Conservation (phyloP, 139 green algal species). For the Chlorella sp. region DNA sequence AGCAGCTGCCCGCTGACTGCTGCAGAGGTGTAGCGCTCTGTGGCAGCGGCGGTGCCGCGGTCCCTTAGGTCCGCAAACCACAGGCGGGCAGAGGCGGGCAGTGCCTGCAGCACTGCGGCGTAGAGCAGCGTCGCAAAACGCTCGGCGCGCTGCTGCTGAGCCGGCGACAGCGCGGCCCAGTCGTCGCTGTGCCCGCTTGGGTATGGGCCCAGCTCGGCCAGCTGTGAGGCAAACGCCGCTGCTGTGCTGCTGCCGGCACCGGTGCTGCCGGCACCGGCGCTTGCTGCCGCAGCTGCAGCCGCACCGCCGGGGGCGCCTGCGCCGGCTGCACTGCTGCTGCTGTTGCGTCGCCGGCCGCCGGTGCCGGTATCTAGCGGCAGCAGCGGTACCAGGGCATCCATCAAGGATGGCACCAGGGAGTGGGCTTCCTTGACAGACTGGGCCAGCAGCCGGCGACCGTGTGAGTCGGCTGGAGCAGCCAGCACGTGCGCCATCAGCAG, state of each 20-base stretch:
- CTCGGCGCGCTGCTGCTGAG: not conserved
- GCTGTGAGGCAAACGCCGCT: not conserved
- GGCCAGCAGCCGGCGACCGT: constrained; percentile 26
- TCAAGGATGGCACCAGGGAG: constrained; percentile 37
- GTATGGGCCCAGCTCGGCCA: not conserved
- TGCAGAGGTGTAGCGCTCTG: constrained; percentile 86
- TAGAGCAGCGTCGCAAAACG: constrained; percentile 61
- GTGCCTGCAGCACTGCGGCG: constrained; percentile 41
- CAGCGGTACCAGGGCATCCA: constrained; percentile 34
- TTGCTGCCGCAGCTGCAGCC: not conserved
- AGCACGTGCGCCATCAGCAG: constrained; percentile 47
- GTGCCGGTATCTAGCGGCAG: constrained; percentile 30
- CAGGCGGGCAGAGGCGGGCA: constrained; percentile 77
- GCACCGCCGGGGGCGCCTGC: not conserved
- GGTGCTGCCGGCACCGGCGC: no score
- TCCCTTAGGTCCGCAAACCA: constrained; percentile 90
- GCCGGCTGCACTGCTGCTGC: not conserved
- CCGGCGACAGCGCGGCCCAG: no score
- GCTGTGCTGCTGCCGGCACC: not conserved
- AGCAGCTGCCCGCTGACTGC: constrained; percentile 81
- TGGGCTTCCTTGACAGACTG: constrained; percentile 27
- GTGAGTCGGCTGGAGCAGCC: constrained; percentile 14
- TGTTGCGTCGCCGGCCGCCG: not conserved
- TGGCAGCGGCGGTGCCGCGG: constrained; percentile 45
- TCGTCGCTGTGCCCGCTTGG: not conserved